Evolutionary conservation across 768 basidiomycete species (phyloP).

Genomic region (Lentinula aciculospora): DNA sequence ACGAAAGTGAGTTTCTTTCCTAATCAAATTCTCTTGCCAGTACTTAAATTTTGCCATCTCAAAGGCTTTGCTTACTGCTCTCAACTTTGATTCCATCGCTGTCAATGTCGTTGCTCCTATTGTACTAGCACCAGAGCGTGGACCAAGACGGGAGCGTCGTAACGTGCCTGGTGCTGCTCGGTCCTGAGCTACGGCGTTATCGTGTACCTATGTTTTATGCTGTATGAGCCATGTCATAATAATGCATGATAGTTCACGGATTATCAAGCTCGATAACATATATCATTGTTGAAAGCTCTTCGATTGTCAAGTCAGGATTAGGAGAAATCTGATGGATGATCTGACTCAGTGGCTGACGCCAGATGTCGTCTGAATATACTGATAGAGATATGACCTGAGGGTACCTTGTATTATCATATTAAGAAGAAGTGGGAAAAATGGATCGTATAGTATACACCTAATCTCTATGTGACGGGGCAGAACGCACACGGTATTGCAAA

Average conservation of each 20-base stretch:
- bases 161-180: constrained; percentile 73
- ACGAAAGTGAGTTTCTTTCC: constrained; percentile 67
- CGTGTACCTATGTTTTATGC: background rate
- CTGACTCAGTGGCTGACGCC: no score
- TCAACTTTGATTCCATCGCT: constrained; percentile 93
- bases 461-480: no score
- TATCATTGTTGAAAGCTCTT: no score
- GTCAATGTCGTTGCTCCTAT: constrained; percentile 67
- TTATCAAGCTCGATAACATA: no score
- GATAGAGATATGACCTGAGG: no score
- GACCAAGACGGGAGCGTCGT: constrained; percentile 68
- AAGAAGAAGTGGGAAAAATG: no score
- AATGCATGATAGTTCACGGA: background rate
- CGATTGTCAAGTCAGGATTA: no score
- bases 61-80: constrained; percentile 80
- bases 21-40: background rate
- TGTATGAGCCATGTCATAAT: background rate
- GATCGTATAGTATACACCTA: background rate
- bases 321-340: no score
- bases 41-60: background rate
- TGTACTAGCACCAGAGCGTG: constrained; percentile 62
- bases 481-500: no score
- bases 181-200: background rate
- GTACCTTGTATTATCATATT: no score
- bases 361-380: no score